These are phyloP conservation scores for Dendryphion nanum DNA, from an alignment of 2,329 filamentous ascomycete species.

Conservation along the genomic window DNA sequence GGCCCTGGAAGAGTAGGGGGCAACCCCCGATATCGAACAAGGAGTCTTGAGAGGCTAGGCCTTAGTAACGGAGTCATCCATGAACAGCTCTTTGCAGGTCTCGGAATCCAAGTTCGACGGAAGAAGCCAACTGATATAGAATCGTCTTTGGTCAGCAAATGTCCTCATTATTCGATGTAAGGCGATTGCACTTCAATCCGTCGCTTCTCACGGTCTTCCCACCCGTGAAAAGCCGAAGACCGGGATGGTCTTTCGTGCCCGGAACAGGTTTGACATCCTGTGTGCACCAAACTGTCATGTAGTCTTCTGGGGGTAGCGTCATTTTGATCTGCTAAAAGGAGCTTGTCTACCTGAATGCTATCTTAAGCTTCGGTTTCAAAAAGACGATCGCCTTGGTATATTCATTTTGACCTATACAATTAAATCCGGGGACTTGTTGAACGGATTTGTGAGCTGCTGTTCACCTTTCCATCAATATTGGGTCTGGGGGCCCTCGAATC, in stretches of 20 bases:
- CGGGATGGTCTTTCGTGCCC: not conserved
- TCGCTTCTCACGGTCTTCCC: constrained; percentile 3
- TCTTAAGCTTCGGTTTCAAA: not conserved
- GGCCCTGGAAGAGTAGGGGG: constrained; percentile 26
- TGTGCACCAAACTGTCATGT: constrained; percentile 10
- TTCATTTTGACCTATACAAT: no score
- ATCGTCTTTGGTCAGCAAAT: constrained; percentile 7
- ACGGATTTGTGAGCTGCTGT: not conserved
- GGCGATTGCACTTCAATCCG: constrained; percentile 8
- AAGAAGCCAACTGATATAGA: constrained; percentile 37
- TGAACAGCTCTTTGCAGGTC: no score
- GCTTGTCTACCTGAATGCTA: constrained; percentile 2
- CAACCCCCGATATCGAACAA: constrained; percentile 20
- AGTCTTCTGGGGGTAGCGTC: constrained; percentile 4
- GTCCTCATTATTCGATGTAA: not conserved
- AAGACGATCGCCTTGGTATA: no score
- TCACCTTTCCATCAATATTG: no score
- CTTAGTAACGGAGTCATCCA: constrained; percentile 20
- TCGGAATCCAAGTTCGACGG: constrained; percentile 17
- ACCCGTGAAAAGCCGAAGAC: constrained; percentile 3
- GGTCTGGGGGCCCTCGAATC: no score
- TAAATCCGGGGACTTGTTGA: constrained; percentile 1
- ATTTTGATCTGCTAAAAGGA: constrained; percentile 1
- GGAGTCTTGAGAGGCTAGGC: constrained; percentile 22
- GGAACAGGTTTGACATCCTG: constrained; percentile 15